A percentile compares a stretch with the other conserved stretches of the same genome.
Evolutionary conservation across 1,139 yeast genomes (phyloP).

Genomic region (Protomyces inundatus): DNA sequence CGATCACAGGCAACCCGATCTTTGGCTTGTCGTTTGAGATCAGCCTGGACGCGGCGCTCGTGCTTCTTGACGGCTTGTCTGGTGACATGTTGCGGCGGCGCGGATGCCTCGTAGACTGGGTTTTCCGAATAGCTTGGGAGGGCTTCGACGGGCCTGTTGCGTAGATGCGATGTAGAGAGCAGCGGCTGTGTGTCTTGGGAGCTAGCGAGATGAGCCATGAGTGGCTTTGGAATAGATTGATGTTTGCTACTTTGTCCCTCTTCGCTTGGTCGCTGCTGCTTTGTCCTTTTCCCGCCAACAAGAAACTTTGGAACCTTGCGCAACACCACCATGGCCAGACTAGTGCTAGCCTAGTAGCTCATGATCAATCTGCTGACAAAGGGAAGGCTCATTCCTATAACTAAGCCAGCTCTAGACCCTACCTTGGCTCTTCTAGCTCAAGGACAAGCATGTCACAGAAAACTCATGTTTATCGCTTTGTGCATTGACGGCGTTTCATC

Average conservation of each 20-base stretch:
- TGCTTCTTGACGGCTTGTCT: conserved; percentile 9
- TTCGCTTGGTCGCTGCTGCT: not conserved
- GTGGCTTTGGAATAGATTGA: no score
- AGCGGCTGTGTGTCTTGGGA: not conserved
- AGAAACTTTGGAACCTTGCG: no score
- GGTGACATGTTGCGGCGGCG: conserved; percentile 3
- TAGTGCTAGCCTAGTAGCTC: no score
- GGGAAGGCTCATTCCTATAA: no score
- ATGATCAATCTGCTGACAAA: no score
- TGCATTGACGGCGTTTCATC: no score
- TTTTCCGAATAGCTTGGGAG: conserved; percentile 14
- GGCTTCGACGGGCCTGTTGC: not conserved
- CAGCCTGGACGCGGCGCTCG: conserved; percentile 8
- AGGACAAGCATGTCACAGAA: no score
- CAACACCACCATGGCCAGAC: not conserved
- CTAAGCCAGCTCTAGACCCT: no score
- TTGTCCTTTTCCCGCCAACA: not conserved
- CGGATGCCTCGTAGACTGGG: conserved; percentile 11
- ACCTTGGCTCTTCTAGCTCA: no score
- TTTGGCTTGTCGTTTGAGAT: conserved; percentile 5
- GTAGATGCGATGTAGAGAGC: not conserved
- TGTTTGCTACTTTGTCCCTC: not conserved
- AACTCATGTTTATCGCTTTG: no score
- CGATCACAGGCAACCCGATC: conserved; percentile 3
- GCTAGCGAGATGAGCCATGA: not conserved